phyloP scores from a whole-genome alignment of 768 basidiomycete genomes.

The Podaxis pistillaris region DNA sequence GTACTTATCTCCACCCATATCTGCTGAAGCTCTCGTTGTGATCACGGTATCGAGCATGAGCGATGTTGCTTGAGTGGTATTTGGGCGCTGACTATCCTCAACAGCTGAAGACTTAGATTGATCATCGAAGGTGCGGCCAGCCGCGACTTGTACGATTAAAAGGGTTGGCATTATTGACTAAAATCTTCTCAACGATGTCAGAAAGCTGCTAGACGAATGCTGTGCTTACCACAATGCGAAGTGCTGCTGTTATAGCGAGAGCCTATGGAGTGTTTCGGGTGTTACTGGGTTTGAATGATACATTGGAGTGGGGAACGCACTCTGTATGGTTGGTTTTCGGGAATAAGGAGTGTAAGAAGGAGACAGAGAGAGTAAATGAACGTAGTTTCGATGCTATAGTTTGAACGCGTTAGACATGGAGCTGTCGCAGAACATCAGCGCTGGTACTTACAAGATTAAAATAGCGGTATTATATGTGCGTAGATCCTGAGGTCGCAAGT shows the following conservation, averaged over 20 bases:
- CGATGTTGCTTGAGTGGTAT: background rate
- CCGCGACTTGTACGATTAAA: conserved; percentile 26
- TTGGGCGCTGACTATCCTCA: background rate
- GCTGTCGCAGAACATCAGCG: too few species aligned
- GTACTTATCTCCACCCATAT: background rate
- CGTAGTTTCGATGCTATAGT: conserved; percentile 25
- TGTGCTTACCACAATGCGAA: conserved; percentile 27
- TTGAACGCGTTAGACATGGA: background rate
- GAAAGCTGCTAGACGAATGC: background rate
- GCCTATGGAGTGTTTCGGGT: background rate
- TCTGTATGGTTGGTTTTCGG: background rate
- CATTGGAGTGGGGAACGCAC: background rate
- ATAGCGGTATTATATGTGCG: conserved; percentile 16
- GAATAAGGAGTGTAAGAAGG: conserved; percentile 17
- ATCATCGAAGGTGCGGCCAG: conserved; percentile 6
- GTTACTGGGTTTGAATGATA: background rate
- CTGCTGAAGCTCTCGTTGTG: background rate
- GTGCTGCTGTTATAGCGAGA: conserved; percentile 16
- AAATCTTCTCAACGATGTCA: background rate
- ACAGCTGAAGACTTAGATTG: background rate
- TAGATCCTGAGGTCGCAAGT: conserved; percentile 7
- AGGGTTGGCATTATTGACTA: conserved; percentile 27
- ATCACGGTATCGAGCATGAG: background rate
- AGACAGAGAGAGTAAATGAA: conserved; percentile 26
- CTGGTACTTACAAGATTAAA: conserved; percentile 16